Evolutionary conservation across 768 basidiomycete species (phyloP), one percentile per base, ranked within the genome.

Genomic region (Lactifluus piperatus): DNA sequence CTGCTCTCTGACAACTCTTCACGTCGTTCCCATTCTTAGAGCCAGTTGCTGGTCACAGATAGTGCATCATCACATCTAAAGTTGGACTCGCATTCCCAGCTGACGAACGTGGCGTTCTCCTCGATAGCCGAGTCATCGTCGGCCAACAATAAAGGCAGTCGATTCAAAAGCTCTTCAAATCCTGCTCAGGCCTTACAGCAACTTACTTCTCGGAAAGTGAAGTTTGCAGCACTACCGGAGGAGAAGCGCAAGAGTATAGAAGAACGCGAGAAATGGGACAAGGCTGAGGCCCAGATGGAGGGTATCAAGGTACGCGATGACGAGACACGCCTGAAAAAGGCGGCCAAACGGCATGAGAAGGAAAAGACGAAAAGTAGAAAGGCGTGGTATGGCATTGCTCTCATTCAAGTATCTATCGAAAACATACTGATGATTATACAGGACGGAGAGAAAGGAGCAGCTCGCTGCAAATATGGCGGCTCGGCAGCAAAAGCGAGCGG

Each of bases 301-400:
- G 97, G 97, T 2, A 85, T 86, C 49, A 99, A 97, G 72, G 85
- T 99, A 30, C 81, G 81, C 50, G 97, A 98, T 66, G 90, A 94
- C 65, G 91, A 92, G 69, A 69, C 65, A 1, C 75, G 86, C 46
- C 71, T 99, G 67, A 97, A 95, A 76, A 97, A 97, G 75, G 93
- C 93, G 43, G 84, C 82, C 8, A 98, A 97, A 77, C 77, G 90
- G 70, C 86, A 90, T 63, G 95, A 97, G 72, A 94, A 95, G 71
- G 84, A 84, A 65, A 97, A 97, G 70, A 67, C 60, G 24, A 94
- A 90, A 75, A 84, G 84, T 59, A 90, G 88, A 70, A 88, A 87
- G 68, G 78, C 81, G 45, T 98, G 95, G 94, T 94, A 62, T 56
- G 86, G 75, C 34, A n/a, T 49, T 26, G 10, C 32, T 58, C 45